A percentile compares a stretch with the other conserved stretches of the same genome.
Evolutionary conservation across 2,329 filamentous ascomycete genomes (phyloP).

Genomic region (Rosellinia necatrix): DNA sequence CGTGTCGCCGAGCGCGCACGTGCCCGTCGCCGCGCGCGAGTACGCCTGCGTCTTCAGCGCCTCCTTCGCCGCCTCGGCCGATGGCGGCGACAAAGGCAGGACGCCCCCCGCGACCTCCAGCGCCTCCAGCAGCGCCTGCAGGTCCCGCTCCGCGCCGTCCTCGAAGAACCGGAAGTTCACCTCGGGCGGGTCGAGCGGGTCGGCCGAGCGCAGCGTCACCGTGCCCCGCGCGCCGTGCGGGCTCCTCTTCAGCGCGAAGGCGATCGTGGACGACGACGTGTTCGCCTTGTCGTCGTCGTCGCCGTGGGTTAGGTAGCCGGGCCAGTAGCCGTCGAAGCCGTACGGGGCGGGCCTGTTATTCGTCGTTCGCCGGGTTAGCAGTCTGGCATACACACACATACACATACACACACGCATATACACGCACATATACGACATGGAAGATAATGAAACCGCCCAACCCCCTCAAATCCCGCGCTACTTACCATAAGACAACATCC

Average conservation of each 20-base stretch:
- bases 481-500: slow-evolving; percentile 19
- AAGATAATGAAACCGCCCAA: no score
- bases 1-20: slow-evolving; percentile 34
- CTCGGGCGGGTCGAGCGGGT: slow-evolving; percentile 66
- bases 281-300: slow-evolving; percentile 46
- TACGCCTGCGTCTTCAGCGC: slow-evolving; percentile 24
- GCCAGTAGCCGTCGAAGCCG: slow-evolving; percentile 33
- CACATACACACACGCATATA: no score
- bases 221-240: slow-evolving; percentile 61
- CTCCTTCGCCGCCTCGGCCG: slow-evolving; percentile 32
- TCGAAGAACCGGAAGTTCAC: slow-evolving; percentile 68
- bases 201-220: slow-evolving; percentile 62
- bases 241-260: slow-evolving; percentile 60
- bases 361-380: neutral
- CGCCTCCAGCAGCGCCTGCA: slow-evolving; percentile 35
- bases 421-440: no score
- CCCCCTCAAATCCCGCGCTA: neutral
- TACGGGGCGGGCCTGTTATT: slow-evolving; percentile 3
- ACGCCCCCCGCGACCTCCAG: slow-evolving; percentile 52
- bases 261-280: slow-evolving; percentile 47
- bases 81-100: slow-evolving; percentile 15
- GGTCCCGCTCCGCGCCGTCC: slow-evolving; percentile 46
- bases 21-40: slow-evolving; percentile 35
- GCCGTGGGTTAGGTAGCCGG: slow-evolving; percentile 24
- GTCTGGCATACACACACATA: no score